Percentiles rank a stretch among this genome's conserved stretches.
Evolutionary conservation across 1,284 basidiomycete genomes (phyloP).

Genomic region (Papiliotrema nemorosa): DNA sequence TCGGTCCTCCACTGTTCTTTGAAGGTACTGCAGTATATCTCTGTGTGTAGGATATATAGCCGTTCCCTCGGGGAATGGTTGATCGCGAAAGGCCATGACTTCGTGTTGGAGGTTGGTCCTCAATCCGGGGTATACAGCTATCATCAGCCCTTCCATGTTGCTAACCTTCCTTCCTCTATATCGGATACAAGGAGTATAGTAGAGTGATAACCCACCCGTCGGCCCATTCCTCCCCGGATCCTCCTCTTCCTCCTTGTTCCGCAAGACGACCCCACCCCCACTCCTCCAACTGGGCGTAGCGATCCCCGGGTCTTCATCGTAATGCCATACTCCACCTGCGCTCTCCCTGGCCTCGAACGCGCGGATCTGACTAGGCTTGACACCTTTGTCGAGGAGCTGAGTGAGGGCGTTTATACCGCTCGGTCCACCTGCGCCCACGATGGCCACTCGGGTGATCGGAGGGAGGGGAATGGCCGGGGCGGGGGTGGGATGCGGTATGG

Average conservation of each 20-base stretch:
- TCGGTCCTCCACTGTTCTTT: constrained; percentile 6
- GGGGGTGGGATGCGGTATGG: not conserved
- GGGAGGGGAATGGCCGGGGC: constrained; percentile 17
- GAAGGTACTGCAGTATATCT: constrained; percentile 16
- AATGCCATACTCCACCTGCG: constrained; percentile 27
- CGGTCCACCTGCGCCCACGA: constrained; percentile 46
- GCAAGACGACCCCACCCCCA: constrained; percentile 8
- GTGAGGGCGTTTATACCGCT: constrained; percentile 43
- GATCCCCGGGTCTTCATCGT: constrained; percentile 13
- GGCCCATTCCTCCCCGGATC: constrained; percentile 11
- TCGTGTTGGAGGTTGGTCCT: not conserved
- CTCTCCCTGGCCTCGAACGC: constrained; percentile 16
- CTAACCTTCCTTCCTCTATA: constrained; percentile 17
- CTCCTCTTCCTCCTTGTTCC: constrained; percentile 8
- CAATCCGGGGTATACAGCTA: constrained; percentile 3
- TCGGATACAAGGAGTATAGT: not conserved
- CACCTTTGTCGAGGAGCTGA: constrained; percentile 36
- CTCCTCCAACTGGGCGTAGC: constrained; percentile 12
- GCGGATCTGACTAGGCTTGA: constrained; percentile 3
- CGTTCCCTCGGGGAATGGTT: constrained; percentile 15
- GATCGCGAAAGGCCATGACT: constrained; percentile 20
- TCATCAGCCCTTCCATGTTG: constrained; percentile 8
- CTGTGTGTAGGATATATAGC: constrained; percentile 18
- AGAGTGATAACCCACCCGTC: constrained; percentile 11
- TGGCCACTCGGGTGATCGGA: constrained; percentile 28